phyloP scores from a whole-genome alignment of 1,284 basidiomycete genomes.

The Stereum hirsutum region DNA sequence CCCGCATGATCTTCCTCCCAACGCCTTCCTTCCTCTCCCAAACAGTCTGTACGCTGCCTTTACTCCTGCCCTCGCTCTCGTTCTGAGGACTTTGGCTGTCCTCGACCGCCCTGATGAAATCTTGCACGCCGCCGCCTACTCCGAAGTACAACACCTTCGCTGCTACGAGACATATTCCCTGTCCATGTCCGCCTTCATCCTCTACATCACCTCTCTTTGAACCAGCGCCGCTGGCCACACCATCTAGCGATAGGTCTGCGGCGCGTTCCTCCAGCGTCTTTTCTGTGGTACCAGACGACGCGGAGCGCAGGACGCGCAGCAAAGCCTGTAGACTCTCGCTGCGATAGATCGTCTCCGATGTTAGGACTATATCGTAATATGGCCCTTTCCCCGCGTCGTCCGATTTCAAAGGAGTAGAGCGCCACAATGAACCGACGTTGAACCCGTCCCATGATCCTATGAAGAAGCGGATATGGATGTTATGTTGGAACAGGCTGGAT shows the following conservation, averaged over 20 bases:
- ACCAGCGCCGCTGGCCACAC: too few species aligned
- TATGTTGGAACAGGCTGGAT: conserved; percentile 38
- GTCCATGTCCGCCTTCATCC: conserved; percentile 4
- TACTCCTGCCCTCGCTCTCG: too few species aligned
- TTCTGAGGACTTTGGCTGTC: too few species aligned
- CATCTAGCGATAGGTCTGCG: too few species aligned
- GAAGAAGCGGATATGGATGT: conserved; percentile 68
- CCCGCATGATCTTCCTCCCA: conserved; percentile 31
- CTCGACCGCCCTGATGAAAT: conserved; percentile 57
- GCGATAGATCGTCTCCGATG: conserved; percentile 91
- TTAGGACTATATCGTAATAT: conserved; percentile 68
- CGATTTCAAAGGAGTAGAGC: not conserved
- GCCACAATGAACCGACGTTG: conserved; percentile 17
- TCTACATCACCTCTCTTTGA: conserved; percentile 3
- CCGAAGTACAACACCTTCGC: conserved; percentile 96
- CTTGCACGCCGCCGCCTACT: conserved; percentile 82
- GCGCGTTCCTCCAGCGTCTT: not conserved
- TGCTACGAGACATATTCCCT: conserved; percentile 59
- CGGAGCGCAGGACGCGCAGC: conserved; percentile 40
- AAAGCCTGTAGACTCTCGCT: conserved; percentile 61
- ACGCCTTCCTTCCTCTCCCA: conserved; percentile 58
- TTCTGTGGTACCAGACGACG: conserved; percentile 14
- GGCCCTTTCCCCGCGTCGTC: conserved; percentile 8
- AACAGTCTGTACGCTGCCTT: conserved; percentile 33
- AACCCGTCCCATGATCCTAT: conserved; percentile 75